Percentiles rank a stretch among this genome's conserved stretches.
phyloP scores from a whole-genome alignment of 2,329 filamentous ascomycete genomes.

The Apiospora aurea region DNA sequence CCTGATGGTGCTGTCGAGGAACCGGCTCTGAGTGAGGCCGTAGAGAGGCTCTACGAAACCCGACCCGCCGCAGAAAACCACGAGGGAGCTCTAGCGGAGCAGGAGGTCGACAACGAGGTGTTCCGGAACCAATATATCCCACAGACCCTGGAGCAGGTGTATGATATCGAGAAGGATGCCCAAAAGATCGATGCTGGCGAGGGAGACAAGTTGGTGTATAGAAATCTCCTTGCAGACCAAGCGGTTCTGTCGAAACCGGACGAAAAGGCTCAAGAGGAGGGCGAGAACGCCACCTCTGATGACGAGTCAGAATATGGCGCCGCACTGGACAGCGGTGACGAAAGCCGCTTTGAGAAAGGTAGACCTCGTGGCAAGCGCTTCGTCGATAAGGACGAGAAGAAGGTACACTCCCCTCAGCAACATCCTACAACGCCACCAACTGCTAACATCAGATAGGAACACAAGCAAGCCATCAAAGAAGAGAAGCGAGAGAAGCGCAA shows the following conservation, averaged over 20 bases:
- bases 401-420: conserved; percentile 52
- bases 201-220: conserved; percentile 82
- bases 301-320: conserved; percentile 58
- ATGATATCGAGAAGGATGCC: conserved; percentile 91
- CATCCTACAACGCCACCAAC: neutral
- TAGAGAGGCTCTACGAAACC: conserved; percentile 73
- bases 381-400: conserved; percentile 90
- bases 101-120: conserved; percentile 86
- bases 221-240: conserved; percentile 79
- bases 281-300: conserved; percentile 46
- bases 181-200: conserved; percentile 77
- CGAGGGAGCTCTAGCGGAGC: conserved; percentile 59
- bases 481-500: conserved; percentile 93
- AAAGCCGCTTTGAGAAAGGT: conserved; percentile 68
- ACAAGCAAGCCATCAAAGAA: conserved; percentile 92
- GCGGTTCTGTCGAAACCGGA: conserved; percentile 52
- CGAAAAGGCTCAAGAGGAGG: conserved; percentile 42
- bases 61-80: conserved; percentile 58
- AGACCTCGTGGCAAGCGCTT: conserved; percentile 82
- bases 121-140: conserved; percentile 97
- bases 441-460: conserved; percentile 52
- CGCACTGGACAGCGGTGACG: conserved; percentile 52
- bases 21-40: conserved; percentile 63
- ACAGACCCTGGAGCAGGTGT: conserved; percentile 93
- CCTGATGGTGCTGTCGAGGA: conserved; percentile 66